A percentile compares a stretch with the other conserved stretches of the same genome.
These are phyloP conservation scores for Aspergillus steynii DNA, from an alignment of 495 filamentous ascomycete genomes.

Conservation along the genomic window DNA sequence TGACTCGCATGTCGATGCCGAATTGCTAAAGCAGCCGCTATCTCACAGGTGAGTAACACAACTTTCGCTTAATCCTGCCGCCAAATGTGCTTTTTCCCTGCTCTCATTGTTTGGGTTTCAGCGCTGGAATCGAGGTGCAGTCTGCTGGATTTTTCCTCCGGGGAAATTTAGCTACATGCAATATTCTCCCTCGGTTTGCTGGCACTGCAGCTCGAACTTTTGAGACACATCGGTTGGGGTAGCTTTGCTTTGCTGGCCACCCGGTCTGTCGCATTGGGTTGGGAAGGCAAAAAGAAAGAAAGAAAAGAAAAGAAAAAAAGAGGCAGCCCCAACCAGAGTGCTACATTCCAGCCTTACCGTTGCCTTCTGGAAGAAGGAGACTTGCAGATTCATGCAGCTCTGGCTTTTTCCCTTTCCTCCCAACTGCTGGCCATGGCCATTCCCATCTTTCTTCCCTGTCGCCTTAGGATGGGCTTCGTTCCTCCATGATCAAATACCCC, in stretches of 20 bases:
- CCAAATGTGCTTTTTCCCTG: conserved; percentile 9
- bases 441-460: conserved; percentile 1
- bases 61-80: conserved; percentile 11
- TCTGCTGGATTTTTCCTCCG: background rate
- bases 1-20: conserved; percentile 52
- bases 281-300: conserved; percentile 1
- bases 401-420: background rate
- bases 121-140: background rate
- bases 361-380: conserved; percentile 8
- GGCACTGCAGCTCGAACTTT: conserved; percentile 1
- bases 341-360: conserved; percentile 9
- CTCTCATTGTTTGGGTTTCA: conserved; percentile 1
- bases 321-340: background rate
- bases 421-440: background rate
- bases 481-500: conserved; percentile 12
- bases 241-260: conserved; percentile 11
- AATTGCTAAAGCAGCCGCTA: conserved; percentile 52
- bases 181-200: background rate
- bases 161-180: background rate
- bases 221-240: conserved; percentile 1
- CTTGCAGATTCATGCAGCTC: conserved; percentile 7
- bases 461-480: background rate
- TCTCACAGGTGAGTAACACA: conserved; percentile 46
- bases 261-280: conserved; percentile 9
- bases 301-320: background rate